A percentile compares a stretch with the other conserved stretches of the same genome.
Conservation (phyloP, 2,329 filamentous ascomycete genomes). For the Xylariales sp. region DNA sequence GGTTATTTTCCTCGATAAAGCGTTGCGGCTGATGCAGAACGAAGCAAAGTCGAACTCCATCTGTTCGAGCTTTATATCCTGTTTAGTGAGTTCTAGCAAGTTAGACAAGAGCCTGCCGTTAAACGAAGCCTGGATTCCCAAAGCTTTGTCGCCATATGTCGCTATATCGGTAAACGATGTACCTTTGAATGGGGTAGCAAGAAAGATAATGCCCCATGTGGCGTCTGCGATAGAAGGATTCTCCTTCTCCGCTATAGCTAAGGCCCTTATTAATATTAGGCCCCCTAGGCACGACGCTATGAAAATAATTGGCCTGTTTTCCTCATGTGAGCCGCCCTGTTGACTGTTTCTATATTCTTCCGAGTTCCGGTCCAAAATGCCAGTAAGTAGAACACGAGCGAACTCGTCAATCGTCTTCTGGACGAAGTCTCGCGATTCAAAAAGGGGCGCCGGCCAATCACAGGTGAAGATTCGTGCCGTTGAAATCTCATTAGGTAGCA, state of each 20-base stretch:
- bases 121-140: constrained; percentile 3
- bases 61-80: too few relatives aligned
- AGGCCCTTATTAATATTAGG: not conserved
- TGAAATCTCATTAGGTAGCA: constrained; percentile 16
- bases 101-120: not conserved
- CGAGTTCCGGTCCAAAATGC: not conserved
- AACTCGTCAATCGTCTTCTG: constrained; percentile 9
- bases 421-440: not conserved
- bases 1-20: not conserved
- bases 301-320: constrained; percentile 12
- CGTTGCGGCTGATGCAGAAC: too few relatives aligned
- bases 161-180: not conserved
- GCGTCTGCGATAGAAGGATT: not conserved
- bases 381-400: not conserved
- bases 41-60: too few relatives aligned
- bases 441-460: constrained; percentile 5
- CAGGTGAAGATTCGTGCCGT: constrained; percentile 20
- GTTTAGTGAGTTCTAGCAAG: not conserved
- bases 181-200: constrained; percentile 15
- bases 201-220: constrained; percentile 17
- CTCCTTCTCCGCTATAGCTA: not conserved
- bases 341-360: not conserved
- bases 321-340: not conserved
- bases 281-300: constrained; percentile 23
- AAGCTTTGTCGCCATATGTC: too few relatives aligned